Evolutionary conservation across 441 rosid genomes (phyloP).

Genomic region (Pelargonium citronellum): DNA sequence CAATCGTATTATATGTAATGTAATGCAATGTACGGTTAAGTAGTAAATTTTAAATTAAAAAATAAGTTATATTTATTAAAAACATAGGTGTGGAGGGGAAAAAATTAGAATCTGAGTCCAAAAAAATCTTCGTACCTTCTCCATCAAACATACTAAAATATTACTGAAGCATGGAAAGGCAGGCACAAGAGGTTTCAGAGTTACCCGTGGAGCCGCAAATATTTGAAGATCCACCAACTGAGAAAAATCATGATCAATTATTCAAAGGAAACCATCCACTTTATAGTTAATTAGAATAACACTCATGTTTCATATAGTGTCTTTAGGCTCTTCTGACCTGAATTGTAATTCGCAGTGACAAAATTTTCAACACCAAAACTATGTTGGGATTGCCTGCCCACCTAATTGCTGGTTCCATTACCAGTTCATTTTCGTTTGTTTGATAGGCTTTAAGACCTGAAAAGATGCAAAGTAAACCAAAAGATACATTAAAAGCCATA

Average conservation of each 20-base stretch:
- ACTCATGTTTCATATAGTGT: slow-evolving; percentile 11
- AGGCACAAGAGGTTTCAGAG: slow-evolving; percentile 80
- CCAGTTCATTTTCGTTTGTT: slow-evolving; percentile 70
- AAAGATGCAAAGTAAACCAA: slow-evolving; percentile 18
- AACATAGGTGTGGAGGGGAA: background rate
- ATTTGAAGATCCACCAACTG: slow-evolving; percentile 79
- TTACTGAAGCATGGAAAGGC: slow-evolving; percentile 82
- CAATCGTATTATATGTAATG: too few species aligned
- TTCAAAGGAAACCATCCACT: slow-evolving; percentile 10
- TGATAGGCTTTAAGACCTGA: slow-evolving; percentile 75
- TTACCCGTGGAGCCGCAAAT: slow-evolving; percentile 51
- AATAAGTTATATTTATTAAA: background rate
- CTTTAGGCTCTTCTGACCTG: slow-evolving; percentile 54
- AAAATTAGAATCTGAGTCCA: background rate
- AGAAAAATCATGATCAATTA: slow-evolving; percentile 25
- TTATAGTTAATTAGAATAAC: slow-evolving; percentile 16
- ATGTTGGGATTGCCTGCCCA: slow-evolving; percentile 94
- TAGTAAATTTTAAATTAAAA: too few species aligned
- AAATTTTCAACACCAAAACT: slow-evolving; percentile 49
- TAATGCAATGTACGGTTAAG: too few species aligned
- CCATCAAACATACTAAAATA: slow-evolving; percentile 64
- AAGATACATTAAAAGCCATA: background rate
- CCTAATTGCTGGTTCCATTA: slow-evolving; percentile 71
- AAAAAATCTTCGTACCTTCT: slow-evolving; percentile 32
- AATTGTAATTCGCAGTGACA: slow-evolving; percentile 46